Evolutionary conservation across 805 yeast genomes (phyloP), one percentile per base, ranked within the genome.

Genomic region (Kodamaea neixiangensis): DNA sequence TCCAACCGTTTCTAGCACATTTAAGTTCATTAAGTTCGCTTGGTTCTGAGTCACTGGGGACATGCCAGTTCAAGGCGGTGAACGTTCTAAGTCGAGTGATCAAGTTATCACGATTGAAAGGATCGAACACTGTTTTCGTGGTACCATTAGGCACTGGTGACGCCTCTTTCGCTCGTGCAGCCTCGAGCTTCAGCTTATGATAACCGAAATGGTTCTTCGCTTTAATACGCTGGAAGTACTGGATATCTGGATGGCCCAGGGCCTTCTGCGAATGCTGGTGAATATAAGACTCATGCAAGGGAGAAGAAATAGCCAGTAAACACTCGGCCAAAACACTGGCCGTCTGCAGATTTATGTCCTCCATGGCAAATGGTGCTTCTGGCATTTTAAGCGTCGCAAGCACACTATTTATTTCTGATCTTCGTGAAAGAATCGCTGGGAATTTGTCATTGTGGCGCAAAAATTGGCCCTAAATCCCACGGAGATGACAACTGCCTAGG

Each of bases 1-100:
- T 64, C 86, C 86, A 82, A 1, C 87, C 87, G 48, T 75, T 68
- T 18, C 76, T 57, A 0, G 83, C 74, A 57, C 83, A 77, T 25
- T 61, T 69, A 31, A 82, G 64, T 47, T 83, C 84, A 5, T 68
- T 76, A 21, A 82, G 59, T 2, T 42, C 33, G 9, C 21, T 40
- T 5, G 50, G 45, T 11, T 20, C 42, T 11, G 41, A 37, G 31
- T 47, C 31, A 3, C 62, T 61, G 19, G 71, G 72, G 0, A 79
- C 56, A 13, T 67, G 62, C 86, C 86, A 82, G 58, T 77, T 77
- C 34, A 76, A 57, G 1, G 76, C 68, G 7, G 69, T 71, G 58
- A 68, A 82, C 1, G 82, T 70, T 14, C 60, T 49, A 18, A 82
- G 63, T 42, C 87, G 61, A 3, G 63, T 60, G 9, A 77, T 54